phyloP scores from a whole-genome alignment of 805 yeast genomes.

The Nakazawaea anatomiae region DNA sequence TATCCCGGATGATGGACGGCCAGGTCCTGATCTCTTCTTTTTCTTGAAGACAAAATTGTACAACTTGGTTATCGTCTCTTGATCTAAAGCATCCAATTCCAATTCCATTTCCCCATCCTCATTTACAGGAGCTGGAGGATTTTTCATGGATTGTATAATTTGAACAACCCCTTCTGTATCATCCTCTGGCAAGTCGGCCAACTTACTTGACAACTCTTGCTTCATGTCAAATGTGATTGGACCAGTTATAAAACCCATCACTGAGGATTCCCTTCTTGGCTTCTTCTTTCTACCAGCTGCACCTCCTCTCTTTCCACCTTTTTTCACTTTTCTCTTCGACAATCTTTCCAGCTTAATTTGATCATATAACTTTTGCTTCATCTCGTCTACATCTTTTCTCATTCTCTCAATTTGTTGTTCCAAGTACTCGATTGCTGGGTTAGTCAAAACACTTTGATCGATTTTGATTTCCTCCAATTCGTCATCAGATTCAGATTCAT shows the following conservation, averaged over 20 bases:
- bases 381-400: slow-evolving; percentile 76
- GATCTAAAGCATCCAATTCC: slow-evolving; percentile 90
- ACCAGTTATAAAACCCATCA: slow-evolving; percentile 21
- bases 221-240: slow-evolving; percentile 92
- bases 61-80: slow-evolving; percentile 71
- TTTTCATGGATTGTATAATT: slow-evolving; percentile 75
- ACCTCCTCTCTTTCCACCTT: slow-evolving; percentile 26
- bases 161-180: slow-evolving; percentile 78
- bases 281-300: slow-evolving; percentile 14
- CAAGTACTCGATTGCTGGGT: slow-evolving; percentile 85
- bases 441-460: slow-evolving; percentile 58
- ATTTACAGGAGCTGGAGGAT: slow-evolving; percentile 45
- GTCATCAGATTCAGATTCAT: slow-evolving; percentile 33
- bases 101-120: slow-evolving; percentile 93
- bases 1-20: slow-evolving; percentile 4
- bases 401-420: slow-evolving; percentile 83
- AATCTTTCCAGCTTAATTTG: slow-evolving; percentile 59
- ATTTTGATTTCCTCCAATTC: slow-evolving; percentile 38
- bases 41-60: slow-evolving; percentile 72
- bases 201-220: slow-evolving; percentile 83
- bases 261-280: slow-evolving; percentile 11
- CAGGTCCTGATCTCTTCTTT: slow-evolving; percentile 28
- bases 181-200: slow-evolving; percentile 68
- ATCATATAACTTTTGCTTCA: slow-evolving; percentile 73
- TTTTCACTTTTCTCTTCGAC: slow-evolving; percentile 39